Conservation (phyloP, 148 eudicot species). For the Nyssa sinensis region DNA sequence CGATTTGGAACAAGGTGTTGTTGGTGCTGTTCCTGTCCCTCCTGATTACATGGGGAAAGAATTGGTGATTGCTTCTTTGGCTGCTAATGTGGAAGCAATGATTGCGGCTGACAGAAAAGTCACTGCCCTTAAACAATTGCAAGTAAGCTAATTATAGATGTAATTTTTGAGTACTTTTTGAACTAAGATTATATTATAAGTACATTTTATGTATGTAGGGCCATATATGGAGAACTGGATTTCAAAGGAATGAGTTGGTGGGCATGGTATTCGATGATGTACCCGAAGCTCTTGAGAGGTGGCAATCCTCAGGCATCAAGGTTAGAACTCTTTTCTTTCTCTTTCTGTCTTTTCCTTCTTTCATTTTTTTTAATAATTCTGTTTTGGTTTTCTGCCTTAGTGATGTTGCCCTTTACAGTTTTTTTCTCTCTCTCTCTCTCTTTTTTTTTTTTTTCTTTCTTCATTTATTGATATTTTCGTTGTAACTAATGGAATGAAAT, state of each 20-base stretch:
- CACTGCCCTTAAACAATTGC: constrained; percentile 10
- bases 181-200: not conserved
- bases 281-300: constrained; percentile 21
- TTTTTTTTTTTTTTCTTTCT: no score
- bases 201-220: constrained; percentile 9
- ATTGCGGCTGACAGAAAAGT: constrained; percentile 13
- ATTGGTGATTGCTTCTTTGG: constrained; percentile 19
- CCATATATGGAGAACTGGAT: constrained; percentile 15
- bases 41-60: constrained; percentile 21
- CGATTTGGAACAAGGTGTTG: constrained; percentile 14
- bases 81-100: constrained; percentile 24
- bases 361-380: not conserved
- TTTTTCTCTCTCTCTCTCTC: not conserved
- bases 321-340: no score
- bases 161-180: not conserved
- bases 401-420: not conserved
- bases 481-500: no score
- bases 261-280: constrained; percentile 21
- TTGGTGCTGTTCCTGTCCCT: constrained; percentile 15
- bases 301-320: constrained; percentile 29
- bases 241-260: constrained; percentile 12
- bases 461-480: no score
- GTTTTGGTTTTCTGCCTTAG: no score
- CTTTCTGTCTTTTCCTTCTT: not conserved
- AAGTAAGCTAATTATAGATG: not conserved